Conservation (phyloP, 2,329 filamentous ascomycete genomes). For the Pyrenophora seminiperda region DNA sequence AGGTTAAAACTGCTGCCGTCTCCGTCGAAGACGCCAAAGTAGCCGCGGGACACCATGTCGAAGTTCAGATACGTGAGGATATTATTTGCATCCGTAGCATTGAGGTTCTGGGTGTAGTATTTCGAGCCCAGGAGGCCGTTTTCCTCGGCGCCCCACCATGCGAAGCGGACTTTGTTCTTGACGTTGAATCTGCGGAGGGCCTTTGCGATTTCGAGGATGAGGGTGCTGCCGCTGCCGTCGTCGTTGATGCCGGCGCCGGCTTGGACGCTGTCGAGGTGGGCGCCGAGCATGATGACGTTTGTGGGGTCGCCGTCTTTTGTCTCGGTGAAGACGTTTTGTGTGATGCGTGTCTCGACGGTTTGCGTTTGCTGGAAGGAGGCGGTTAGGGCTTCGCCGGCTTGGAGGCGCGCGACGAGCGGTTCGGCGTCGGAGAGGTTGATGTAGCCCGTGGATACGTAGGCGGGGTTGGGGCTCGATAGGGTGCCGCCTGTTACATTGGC, state of each 20-base stretch:
- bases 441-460: slow-evolving; percentile 48
- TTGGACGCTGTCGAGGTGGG: slow-evolving; percentile 47
- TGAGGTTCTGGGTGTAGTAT: slow-evolving; percentile 46
- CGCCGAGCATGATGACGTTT: slow-evolving; percentile 48
- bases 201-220: slow-evolving; percentile 47
- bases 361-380: slow-evolving; percentile 54
- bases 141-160: slow-evolving; percentile 51
- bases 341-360: slow-evolving; percentile 56
- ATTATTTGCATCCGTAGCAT: slow-evolving; percentile 40
- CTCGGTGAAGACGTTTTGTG: slow-evolving; percentile 51
- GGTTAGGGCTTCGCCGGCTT: slow-evolving; percentile 48
- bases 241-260: slow-evolving; percentile 51
- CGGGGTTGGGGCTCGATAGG: slow-evolving; percentile 46
- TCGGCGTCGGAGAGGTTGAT: slow-evolving; percentile 53
- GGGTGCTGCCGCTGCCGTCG: slow-evolving; percentile 47
- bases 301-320: slow-evolving; percentile 46
- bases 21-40: slow-evolving; percentile 49
- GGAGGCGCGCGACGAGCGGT: slow-evolving; percentile 48
- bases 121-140: slow-evolving; percentile 48
- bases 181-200: slow-evolving; percentile 46
- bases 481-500: slow-evolving; percentile 50
- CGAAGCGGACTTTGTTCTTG: slow-evolving; percentile 51
- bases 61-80: slow-evolving; percentile 52
- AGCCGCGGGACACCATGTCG: slow-evolving; percentile 50
- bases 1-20: slow-evolving; percentile 45